Percentiles rank a stretch among this genome's conserved stretches.
Conservation (phyloP, 495 filamentous ascomycete species). For the Podospora conica region DNA sequence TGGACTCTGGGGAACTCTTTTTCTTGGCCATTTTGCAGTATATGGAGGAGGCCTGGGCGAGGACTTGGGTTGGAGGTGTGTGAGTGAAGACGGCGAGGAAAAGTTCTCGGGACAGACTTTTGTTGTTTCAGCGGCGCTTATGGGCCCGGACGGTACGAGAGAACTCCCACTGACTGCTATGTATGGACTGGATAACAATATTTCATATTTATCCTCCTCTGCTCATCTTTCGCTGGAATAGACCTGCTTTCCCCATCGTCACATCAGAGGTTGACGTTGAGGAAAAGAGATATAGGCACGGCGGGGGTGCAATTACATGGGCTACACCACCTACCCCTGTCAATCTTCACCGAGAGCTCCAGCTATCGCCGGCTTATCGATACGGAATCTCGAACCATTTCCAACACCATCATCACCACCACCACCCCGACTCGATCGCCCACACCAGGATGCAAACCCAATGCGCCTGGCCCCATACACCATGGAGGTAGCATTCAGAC, state of each 20-base stretch:
- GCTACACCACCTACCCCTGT: not conserved
- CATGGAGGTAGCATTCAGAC: conserved; percentile 28
- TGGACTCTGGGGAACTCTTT: not conserved
- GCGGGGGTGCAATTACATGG: not conserved
- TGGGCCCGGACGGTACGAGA: not conserved
- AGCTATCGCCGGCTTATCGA: not conserved
- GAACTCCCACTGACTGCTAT: not conserved
- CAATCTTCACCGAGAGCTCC: conserved; percentile 4
- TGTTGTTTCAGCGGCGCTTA: not conserved
- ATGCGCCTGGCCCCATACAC: conserved; percentile 5
- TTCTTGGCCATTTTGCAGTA: not conserved
- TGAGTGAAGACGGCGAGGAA: not conserved
- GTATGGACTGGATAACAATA: not conserved
- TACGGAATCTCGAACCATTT: not conserved
- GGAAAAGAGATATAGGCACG: not conserved
- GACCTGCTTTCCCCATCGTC: not conserved
- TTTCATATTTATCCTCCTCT: not conserved
- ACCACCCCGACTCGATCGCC: not conserved
- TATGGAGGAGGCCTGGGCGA: not conserved
- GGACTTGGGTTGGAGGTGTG: not conserved
- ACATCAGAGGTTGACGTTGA: not conserved
- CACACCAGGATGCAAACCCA: conserved; percentile 12
- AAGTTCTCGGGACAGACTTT: not conserved
- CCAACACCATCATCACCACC: not conserved
- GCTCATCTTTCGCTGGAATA: not conserved